These are phyloP conservation scores for Oryza australiensis DNA, from an alignment of 176 grass and related monocot species.

Conservation along the genomic window DNA sequence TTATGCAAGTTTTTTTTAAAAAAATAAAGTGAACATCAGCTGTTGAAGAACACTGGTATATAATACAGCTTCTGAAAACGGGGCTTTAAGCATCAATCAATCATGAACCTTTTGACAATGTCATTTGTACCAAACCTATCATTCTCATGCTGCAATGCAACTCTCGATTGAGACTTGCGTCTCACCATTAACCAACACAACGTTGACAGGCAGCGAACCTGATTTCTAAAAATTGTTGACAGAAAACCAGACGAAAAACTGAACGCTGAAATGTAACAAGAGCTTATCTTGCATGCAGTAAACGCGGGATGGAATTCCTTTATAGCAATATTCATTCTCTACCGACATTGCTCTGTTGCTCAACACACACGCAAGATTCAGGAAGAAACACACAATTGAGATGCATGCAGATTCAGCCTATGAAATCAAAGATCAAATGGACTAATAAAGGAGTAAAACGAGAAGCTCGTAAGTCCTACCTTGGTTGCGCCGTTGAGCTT, in stretches of 20 bases:
- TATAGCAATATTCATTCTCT: neutral
- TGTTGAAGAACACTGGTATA: neutral
- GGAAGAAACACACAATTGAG: neutral
- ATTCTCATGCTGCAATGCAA: conserved; percentile 1
- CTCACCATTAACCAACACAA: neutral
- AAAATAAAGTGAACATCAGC: too few relatives aligned
- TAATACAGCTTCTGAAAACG: neutral
- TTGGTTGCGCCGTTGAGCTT: conserved; percentile 35
- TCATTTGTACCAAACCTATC: conserved; percentile 18
- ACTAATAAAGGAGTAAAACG: neutral
- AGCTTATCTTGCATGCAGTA: neutral
- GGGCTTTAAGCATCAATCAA: neutral
- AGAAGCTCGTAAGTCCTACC: conserved; percentile 47
- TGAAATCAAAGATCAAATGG: neutral
- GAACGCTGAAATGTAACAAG: neutral
- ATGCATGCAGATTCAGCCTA: neutral
- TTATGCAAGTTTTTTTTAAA: neutral
- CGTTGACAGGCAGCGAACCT: neutral
- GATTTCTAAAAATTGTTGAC: neutral
- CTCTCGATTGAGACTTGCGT: conserved; percentile 20
- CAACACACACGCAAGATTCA: neutral
- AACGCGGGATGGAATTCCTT: neutral
- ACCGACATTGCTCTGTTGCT: neutral
- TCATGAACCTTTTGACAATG: conserved; percentile 5
- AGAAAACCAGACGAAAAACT: neutral